Base-by-base conservation (phyloP, 495 filamentous ascomycete species). In the Aspergillus steynii region DNA sequence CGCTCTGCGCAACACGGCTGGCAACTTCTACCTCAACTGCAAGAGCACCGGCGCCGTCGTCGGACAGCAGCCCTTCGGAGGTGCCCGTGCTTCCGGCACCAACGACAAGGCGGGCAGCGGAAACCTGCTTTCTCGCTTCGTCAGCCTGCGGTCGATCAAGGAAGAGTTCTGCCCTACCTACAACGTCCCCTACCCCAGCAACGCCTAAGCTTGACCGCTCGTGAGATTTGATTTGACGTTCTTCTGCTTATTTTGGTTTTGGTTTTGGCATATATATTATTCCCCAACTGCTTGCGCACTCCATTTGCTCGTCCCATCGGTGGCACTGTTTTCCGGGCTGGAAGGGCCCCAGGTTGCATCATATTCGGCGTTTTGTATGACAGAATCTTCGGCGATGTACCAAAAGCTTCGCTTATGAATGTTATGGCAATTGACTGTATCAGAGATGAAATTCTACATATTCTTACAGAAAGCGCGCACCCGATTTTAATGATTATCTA, bases 11-110 rank as follows among this genome's bases (percentile, higher is more conserved):
- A 89, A 93, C 69, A 75, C 90, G 3, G 89, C 91, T 37, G 91
- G 91, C 25, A 96, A 96, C 77, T 96, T 94, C 76, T 96, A 96
- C 74, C 86, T 96, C 77, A 96, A 96, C 79, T 91, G 89, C 80
- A 96, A 96, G 85, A 89, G 87, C 73, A 96, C 92, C 3, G 92
- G 92, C 53, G 92, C 92, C 8, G 92, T 96, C 45, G 91, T 96
- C 2, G 92, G 92, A 14, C 92, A 96, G 82, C 92, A 96, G 75
- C 89, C 92, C 31, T 96, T 96, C 73, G 92, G 92, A 50, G 92
- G 92, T 55, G 87, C 88, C 47, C 82, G 92, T 62, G 91, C 90
- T 9, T 93, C 90, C 65, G 92, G 92, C 14, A 96, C 92, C 50
- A 95, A 95, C 66, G 92, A 96, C 76, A 96, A 96, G 83, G 92